Percentiles rank a stretch among this genome's conserved stretches.
These are phyloP conservation scores for Cornus controversa DNA, from an alignment of 148 eudicot genomes.

Conservation along the genomic window DNA sequence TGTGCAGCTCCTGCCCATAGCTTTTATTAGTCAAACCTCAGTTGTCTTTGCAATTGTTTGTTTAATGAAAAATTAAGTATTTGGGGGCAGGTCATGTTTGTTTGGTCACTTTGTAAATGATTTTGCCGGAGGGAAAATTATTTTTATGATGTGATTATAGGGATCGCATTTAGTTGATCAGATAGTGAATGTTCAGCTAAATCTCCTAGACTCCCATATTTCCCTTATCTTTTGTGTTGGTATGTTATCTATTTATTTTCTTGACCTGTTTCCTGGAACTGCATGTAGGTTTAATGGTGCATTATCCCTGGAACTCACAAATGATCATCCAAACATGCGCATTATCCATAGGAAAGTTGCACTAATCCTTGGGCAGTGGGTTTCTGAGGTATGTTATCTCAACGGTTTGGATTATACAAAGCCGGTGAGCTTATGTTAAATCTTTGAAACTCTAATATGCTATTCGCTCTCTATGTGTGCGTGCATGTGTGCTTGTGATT, in stretches of 20 bases:
- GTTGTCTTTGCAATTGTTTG: background rate
- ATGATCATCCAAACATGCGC: conserved; percentile 93
- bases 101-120: background rate
- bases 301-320: conserved; percentile 76
- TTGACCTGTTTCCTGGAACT: background rate
- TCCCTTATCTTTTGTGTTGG: background rate
- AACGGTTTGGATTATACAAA: background rate
- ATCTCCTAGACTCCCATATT: background rate
- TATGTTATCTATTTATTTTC: background rate
- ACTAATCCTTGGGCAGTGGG: conserved; percentile 96
- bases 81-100: background rate
- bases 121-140: background rate
- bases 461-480: background rate
- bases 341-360: conserved; percentile 94
- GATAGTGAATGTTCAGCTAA: background rate
- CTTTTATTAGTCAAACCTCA: background rate
- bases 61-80: too few species aligned
- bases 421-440: too few species aligned
- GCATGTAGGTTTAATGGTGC: conserved; percentile 85
- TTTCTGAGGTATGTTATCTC: conserved; percentile 73
- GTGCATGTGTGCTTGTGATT: too few species aligned
- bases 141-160: background rate
- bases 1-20: too few species aligned
- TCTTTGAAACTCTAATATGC: background rate
- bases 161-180: background rate